Percentiles rank a stretch among this genome's conserved stretches.
Evolutionary conservation across 257 asterid species (phyloP).

Genomic region (Ligustrum vulgare): DNA sequence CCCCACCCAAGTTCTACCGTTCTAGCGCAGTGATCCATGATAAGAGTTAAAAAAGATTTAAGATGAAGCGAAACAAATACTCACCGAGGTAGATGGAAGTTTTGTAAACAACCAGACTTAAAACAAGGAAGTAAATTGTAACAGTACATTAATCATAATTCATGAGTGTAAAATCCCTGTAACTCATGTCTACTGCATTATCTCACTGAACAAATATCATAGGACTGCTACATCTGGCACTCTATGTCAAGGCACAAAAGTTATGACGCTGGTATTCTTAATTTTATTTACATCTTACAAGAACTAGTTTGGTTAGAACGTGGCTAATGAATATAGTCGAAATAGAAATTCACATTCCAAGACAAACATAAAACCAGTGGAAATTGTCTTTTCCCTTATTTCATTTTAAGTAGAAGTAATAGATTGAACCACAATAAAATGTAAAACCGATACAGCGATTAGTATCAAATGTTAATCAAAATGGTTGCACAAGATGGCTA

Average conservation of each 20-base stretch:
- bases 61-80: neutral
- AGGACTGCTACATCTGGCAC: neutral
- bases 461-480: neutral
- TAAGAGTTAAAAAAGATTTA: neutral
- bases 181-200: neutral
- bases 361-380: constrained; percentile 2
- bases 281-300: constrained; percentile 8
- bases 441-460: neutral
- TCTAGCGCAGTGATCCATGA: neutral
- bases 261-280: constrained; percentile 6
- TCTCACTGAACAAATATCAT: neutral
- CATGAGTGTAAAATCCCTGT: neutral
- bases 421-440: neutral
- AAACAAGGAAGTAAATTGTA: neutral
- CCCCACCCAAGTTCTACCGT: neutral
- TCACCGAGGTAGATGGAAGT: neutral
- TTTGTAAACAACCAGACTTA: no score
- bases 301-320: neutral
- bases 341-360: neutral
- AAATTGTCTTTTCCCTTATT: neutral
- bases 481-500: neutral
- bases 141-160: neutral
- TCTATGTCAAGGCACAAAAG: neutral
- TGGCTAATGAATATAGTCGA: neutral
- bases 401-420: neutral